Evolutionary conservation across 495 filamentous ascomycete genomes (phyloP), one percentile per base, ranked within the genome.

Genomic region (Stereocaulon alpinum): DNA sequence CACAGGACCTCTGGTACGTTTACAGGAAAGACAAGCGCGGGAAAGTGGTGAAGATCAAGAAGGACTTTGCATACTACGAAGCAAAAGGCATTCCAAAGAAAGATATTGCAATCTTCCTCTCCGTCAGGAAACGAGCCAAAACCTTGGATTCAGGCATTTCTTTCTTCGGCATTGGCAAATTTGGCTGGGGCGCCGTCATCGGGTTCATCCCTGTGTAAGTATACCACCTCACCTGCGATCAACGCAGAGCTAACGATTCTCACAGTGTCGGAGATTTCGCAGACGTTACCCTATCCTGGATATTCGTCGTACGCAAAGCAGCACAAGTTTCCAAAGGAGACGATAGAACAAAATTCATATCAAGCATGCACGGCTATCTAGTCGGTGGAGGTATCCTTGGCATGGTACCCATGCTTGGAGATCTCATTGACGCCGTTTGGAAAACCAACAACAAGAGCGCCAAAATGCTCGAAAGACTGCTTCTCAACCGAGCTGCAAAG

Each of bases 181-280:
- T 96, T 68, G 92, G 92, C 20, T 93, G 87, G 86, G 80, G 84
- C 34, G 83, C 80, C 65, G 77, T 95, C 54, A 87, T 96, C 64
- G 92, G 83, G 7, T 63, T 95, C 40, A 68, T 96, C 45, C 93
- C 93, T 55, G 78, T 80, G 78, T 89, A 73, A 80, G 85, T 80
- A 56, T 32, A 44, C 17, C 17, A 50, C 24, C 37, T 45, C 48
- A 9, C 12, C 22, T 40, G 29, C 29, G 40, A 27, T 30, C 59
- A 69, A 55, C 14, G 20, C 29, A 49, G 20, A 45, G 6, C 5
- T 30, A 24, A 41, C 50, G n/a, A 14, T 10, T 17, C 17, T 4
- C n/a, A 17, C 63, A 88, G 85, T 45, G 73, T 85, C 64, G 93
- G 93, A 51, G 94, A 97, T 68, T 78, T 77, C 18, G 69, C 82